Base-by-base conservation (phyloP, 2,329 filamentous ascomycete genomes). In the Xylariaceae sp. region DNA sequence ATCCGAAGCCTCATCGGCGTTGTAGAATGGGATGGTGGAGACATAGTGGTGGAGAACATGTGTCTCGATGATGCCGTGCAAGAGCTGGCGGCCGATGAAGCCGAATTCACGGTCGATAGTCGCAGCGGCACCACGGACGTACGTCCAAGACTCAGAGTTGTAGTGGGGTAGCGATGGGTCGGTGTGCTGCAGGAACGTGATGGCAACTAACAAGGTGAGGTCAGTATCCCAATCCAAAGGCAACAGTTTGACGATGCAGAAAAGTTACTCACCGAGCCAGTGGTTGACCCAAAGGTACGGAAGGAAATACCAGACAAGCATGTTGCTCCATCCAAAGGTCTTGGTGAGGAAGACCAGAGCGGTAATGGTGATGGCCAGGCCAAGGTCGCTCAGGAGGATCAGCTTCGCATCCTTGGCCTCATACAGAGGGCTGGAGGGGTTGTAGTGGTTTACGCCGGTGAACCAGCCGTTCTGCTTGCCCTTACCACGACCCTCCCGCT, bases 281-380 rank as follows among this genome's bases (percentile, higher is more conserved):
- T 95, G 88, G 76, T 96, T 94, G 36, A 95, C 89, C 90, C 90
- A 95, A 41, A 95, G 72, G 61, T 96, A 98, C 23, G 92, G 92
- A 38, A 93, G 57, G 55, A 89, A 79, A 67, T 98, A 98, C 90
- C 92, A 96, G 43, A 98, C 83, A 39, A 84, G 66, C 59, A 96
- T 70, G 70, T 95, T 96, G 57, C 69, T 59, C 70, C 80, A 90
- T 55, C 92, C 92, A 50, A 81, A 95, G 36, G 64, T 83, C 60
- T 78, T 78, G 51, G 80, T 80, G 46, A 95, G 68, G 51, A 71
- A 72, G 62, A 74, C 73, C 40, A 94, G 72, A 32, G 63, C 68
- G 40, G 70, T 65, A 36, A 66, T 64, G 36, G 72, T 75, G 52
- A 92, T 67, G 42, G 67, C 63, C 28, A 92, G 61, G 54, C 92